Base-by-base conservation (phyloP, 768 basidiomycete species). In the Naganishia vaughanmartiniae region DNA sequence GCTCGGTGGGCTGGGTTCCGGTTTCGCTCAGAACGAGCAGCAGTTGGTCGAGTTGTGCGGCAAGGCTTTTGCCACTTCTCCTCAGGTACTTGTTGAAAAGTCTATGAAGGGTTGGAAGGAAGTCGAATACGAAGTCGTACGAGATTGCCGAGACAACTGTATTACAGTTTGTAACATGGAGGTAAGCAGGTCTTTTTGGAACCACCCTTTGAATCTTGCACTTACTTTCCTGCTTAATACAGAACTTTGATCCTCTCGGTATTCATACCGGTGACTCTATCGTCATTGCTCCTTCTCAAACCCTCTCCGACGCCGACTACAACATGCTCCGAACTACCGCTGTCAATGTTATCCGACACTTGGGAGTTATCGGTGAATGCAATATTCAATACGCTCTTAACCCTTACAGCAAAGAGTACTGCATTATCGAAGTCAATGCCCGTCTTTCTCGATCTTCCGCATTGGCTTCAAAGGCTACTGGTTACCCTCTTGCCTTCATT, bases 101-200 rank as follows among this genome's bases (percentile, higher is more conserved):
- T 93, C 91, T 76, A 98, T 98, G 95, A 98, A 98, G 83, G 95
- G 95, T 2, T 99, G 95, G 95, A 98, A 99, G 83, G 95, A 99
- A 84, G 95, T 99, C 74, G 95, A 99, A 84, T 99, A 99, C 76
- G 95, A 99, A 80, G 95, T 99, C 60, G 95, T 98, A 14, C 86
- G 95, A 70, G 95, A 99, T 82, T 97, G 93, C 83, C 86, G 91
- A 73, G 92, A 98, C 79, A 99, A 99, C 80, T 98, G 95, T 80
- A 98, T 98, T 83, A 95, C 94, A 0, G 95, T 98, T 73, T 99
- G 95, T 83, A 99, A 99, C 84, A 99, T 99, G 95, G 95, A 99
- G 91, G 94, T 93, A 57, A 69, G 89, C 79, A 12, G n/a, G 31
- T 24, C 34, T 31, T 4, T 55, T 57, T 12, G 14, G 14, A 26